Evolutionary conservation across 176 grass and related monocot species (phyloP).

Genomic region (Saccharum officinarum): DNA sequence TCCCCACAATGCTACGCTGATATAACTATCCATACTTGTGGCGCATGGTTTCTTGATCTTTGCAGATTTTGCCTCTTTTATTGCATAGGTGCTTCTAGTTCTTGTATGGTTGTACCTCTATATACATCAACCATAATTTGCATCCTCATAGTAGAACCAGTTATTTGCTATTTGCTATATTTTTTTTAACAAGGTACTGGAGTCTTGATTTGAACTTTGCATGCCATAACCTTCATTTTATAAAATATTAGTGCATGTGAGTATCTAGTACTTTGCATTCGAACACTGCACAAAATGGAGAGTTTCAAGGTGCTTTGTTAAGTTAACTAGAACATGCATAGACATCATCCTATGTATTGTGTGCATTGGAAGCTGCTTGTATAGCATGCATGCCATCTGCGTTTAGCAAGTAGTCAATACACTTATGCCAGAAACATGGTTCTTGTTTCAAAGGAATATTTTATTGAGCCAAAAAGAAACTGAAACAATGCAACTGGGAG

Average conservation of each 20-base stretch:
- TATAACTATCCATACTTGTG: neutral
- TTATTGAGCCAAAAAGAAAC: neutral
- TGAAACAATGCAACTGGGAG: neutral
- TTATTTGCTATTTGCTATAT: neutral
- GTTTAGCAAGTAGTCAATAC: neutral
- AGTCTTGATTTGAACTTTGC: neutral
- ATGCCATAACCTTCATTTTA: neutral
- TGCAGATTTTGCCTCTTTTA: neutral
- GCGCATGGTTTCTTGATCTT: neutral
- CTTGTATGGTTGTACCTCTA: neutral
- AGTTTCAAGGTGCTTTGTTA: neutral
- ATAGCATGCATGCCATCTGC: neutral
- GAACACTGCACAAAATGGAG: neutral
- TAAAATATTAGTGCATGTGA: neutral
- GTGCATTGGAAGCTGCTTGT: neutral
- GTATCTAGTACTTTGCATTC: neutral
- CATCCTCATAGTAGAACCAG: neutral
- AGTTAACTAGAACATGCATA: neutral
- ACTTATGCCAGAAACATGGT: neutral
- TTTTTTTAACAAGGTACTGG: neutral
- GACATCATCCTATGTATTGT: neutral
- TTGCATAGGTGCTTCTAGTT: neutral
- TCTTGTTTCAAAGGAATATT: neutral
- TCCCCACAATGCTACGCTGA: neutral
- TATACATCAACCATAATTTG: neutral